These are phyloP conservation scores for Aegilops speltoides DNA, from an alignment of 176 grass and related monocot species.

Conservation along the genomic window DNA sequence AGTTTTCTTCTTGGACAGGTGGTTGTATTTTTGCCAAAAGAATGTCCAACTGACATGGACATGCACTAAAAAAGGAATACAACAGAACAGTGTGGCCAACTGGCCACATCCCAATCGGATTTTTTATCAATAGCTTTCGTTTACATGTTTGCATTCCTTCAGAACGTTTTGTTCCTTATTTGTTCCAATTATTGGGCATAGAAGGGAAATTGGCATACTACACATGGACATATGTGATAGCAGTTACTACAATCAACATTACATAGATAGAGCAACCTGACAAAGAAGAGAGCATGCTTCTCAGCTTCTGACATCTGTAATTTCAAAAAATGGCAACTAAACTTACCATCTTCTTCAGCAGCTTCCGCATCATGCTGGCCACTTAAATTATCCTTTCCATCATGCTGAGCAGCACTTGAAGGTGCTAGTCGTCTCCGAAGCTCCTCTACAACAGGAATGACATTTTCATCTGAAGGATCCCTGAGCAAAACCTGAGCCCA, in stretches of 20 bases:
- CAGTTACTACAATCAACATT: conserved; percentile 6
- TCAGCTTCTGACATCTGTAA: background rate
- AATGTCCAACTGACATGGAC: conserved; percentile 31
- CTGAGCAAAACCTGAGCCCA: conserved; percentile 78
- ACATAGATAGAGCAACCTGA: background rate
- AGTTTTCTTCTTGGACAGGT: conserved; percentile 26
- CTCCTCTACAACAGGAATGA: conserved; percentile 85
- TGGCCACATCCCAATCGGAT: conserved; percentile 2
- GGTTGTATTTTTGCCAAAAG: conserved; percentile 20
- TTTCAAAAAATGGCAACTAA: background rate
- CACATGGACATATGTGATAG: background rate
- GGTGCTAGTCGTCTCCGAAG: conserved; percentile 66
- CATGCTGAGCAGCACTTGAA: conserved; percentile 38
- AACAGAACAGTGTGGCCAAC: conserved; percentile 12
- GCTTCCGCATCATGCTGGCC: conserved; percentile 71
- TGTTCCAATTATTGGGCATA: background rate
- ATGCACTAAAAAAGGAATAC: conserved; percentile 18
- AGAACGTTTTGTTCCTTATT: background rate
- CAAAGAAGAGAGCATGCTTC: background rate
- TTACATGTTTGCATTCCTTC: background rate
- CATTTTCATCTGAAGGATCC: conserved; percentile 81
- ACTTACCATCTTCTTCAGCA: conserved; percentile 78
- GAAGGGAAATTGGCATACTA: background rate
- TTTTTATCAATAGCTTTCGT: background rate
- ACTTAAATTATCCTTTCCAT: conserved; percentile 56